Evolutionary conservation across 1,284 basidiomycete genomes (phyloP), one percentile per base, ranked within the genome.

Genomic region (Limonomyces culmigenus): DNA sequence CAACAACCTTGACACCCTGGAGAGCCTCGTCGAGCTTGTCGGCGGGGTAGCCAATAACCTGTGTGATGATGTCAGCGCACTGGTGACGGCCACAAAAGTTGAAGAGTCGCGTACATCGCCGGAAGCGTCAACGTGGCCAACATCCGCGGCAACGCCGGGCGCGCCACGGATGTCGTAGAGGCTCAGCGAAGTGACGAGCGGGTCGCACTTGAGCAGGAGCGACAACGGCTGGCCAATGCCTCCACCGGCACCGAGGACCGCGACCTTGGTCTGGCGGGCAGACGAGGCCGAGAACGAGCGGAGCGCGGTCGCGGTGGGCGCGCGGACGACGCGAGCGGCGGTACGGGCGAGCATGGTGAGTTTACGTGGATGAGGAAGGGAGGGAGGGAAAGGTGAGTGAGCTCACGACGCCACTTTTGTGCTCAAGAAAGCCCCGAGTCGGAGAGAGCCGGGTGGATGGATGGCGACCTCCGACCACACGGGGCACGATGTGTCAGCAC

Each of bases 161-260:
- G 87, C 84, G 46, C 84, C 84, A 47, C 83, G 79, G 55, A 93
- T 89, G 67, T 93, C 88, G 62, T 89, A 93, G 43, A 92, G 64
- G 57, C 68, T 75, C 48, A 86, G 56, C 44, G 67, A 65, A 21
- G 81, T 71, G 47, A 91, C 85, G 45, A 84, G 61, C 27, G 79
- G 80, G 65, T 93, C 79, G 44, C 61, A 70, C 67, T 93, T 92
- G 53, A 92, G 73, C 46, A 93, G 67, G 45, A 93, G 64, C 39
- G 87, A 89, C 47, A 92, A 66, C 50, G 85, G 85, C 57, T 92
- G 87, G 53, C 87, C 87, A 53, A 92, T 92, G 58, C 88, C 88
- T 67, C 85, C 85, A 48, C 80, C 84, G 43, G 88, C 88, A 50
- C 88, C 88, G 54, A 92, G 80, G 36, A 93, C 86, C 34, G 83